These are phyloP conservation scores for Lichtheimia hyalospora DNA, from an alignment of 371 early-diverging fungal species.

Conservation along the genomic window DNA sequence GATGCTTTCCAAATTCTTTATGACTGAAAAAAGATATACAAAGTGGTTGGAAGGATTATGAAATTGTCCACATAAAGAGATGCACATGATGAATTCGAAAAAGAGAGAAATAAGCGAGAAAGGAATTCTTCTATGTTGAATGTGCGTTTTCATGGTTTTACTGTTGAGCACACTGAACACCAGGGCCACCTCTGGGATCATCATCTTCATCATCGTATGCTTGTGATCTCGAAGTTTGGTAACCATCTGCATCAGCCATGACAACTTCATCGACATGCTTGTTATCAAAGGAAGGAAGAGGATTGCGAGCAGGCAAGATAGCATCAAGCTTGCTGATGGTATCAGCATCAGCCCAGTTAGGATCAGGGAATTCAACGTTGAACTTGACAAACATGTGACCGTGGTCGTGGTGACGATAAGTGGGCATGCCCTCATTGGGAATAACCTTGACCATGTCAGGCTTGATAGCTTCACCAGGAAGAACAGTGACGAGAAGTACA, in stretches of 20 bases:
- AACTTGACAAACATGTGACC: slow-evolving; percentile 92
- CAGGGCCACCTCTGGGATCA: slow-evolving; percentile 66
- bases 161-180: slow-evolving; percentile 96
- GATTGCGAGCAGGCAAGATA: slow-evolving; percentile 64
- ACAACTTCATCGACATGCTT: slow-evolving; percentile 76
- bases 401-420: slow-evolving; percentile 85
- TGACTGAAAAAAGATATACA: too few species aligned
- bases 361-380: slow-evolving; percentile 84
- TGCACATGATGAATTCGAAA: background rate
- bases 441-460: slow-evolving; percentile 66
- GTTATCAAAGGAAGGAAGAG: slow-evolving; percentile 44
- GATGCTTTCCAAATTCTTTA: too few species aligned
- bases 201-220: slow-evolving; percentile 71
- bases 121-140: background rate
- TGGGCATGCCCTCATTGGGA: slow-evolving; percentile 92
- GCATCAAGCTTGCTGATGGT: slow-evolving; percentile 63
- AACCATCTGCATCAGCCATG: slow-evolving; percentile 72
- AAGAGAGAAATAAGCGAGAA: background rate
- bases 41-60: too few species aligned
- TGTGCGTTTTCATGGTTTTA: slow-evolving; percentile 40
- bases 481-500: slow-evolving; percentile 76
- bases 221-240: slow-evolving; percentile 52
- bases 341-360: slow-evolving; percentile 75
- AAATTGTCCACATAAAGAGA: background rate
- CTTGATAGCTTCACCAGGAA: slow-evolving; percentile 92